These are phyloP conservation scores for Fusarium tanahbumbuense DNA, from an alignment of 2,329 filamentous ascomycete genomes.

Conservation along the genomic window DNA sequence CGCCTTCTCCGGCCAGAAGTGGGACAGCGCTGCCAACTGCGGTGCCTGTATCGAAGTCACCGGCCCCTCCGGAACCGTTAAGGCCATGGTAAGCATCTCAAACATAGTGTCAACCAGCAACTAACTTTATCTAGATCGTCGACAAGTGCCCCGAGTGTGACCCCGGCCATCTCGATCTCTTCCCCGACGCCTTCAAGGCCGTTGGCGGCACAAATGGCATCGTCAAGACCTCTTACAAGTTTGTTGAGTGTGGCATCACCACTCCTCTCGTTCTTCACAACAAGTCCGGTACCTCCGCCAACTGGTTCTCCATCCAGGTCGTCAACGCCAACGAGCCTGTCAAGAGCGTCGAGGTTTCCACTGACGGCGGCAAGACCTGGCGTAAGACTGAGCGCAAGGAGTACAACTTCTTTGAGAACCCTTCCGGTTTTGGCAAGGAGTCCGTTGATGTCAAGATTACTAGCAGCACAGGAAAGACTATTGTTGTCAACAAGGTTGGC, in stretches of 20 bases:
- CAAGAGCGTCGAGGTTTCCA: constrained; percentile 68
- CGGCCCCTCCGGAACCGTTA: constrained; percentile 67
- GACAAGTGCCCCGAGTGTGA: constrained; percentile 59
- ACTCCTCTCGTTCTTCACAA: constrained; percentile 57
- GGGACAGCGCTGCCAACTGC: constrained; percentile 67
- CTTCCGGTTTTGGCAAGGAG: constrained; percentile 65
- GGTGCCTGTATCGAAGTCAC: constrained; percentile 71
- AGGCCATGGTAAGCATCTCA: constrained; percentile 66
- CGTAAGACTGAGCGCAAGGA: constrained; percentile 62
- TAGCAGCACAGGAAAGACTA: constrained; percentile 60
- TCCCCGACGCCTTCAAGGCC: constrained; percentile 55
- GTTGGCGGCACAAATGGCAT: constrained; percentile 53
- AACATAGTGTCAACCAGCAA: background rate
- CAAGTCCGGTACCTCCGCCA: constrained; percentile 57
- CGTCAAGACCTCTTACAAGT: constrained; percentile 52
- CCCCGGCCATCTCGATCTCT: constrained; percentile 57
- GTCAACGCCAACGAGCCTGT: constrained; percentile 71
- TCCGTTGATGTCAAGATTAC: constrained; percentile 68
- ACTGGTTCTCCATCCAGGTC: constrained; percentile 66
- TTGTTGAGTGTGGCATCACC: constrained; percentile 56
- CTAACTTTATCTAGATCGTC: constrained; percentile 52
- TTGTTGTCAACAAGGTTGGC: constrained; percentile 64
- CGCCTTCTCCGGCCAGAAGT: constrained; percentile 68
- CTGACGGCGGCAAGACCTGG: constrained; percentile 70
- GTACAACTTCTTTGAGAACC: constrained; percentile 73